Evolutionary conservation across 768 basidiomycete genomes (phyloP).

Genomic region (Cystofilobasidium capitatum): DNA sequence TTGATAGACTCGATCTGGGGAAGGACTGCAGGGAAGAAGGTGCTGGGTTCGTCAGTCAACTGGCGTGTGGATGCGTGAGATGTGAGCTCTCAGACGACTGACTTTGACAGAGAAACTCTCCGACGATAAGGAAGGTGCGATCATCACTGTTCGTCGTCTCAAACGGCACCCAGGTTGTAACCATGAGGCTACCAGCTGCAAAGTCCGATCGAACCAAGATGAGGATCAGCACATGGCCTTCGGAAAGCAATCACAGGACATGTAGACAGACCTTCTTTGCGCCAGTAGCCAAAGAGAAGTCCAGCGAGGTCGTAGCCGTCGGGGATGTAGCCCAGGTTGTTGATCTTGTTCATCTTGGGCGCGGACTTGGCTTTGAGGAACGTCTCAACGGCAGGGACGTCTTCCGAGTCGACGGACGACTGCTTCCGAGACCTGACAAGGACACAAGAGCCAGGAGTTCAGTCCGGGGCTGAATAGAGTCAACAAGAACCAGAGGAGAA

Average conservation of each 20-base stretch:
- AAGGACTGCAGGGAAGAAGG: conserved; percentile 9
- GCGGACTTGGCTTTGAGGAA: neutral
- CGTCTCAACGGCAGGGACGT: neutral
- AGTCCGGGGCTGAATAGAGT: neutral
- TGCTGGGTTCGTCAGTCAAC: too few species aligned
- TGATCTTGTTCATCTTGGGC: conserved; percentile 1
- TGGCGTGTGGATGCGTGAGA: too few species aligned
- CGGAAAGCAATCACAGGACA: neutral
- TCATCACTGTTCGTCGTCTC: conserved; percentile 11
- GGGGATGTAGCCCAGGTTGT: neutral
- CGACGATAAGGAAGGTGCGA: conserved; percentile 15
- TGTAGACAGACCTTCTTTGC: neutral
- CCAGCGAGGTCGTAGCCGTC: neutral
- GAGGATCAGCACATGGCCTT: neutral
- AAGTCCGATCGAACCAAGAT: neutral
- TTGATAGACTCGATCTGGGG: conserved; percentile 15
- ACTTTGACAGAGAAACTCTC: conserved; percentile 22
- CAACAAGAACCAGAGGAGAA: neutral
- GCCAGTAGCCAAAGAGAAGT: neutral
- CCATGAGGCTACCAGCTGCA: conserved; percentile 20
- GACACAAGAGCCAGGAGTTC: neutral
- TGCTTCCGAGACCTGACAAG: neutral
- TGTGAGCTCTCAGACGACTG: too few species aligned
- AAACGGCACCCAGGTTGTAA: conserved; percentile 23
- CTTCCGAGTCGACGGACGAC: neutral